Evolutionary conservation across 1,284 basidiomycete genomes (phyloP).

Genomic region (Fomitopsis palustris): DNA sequence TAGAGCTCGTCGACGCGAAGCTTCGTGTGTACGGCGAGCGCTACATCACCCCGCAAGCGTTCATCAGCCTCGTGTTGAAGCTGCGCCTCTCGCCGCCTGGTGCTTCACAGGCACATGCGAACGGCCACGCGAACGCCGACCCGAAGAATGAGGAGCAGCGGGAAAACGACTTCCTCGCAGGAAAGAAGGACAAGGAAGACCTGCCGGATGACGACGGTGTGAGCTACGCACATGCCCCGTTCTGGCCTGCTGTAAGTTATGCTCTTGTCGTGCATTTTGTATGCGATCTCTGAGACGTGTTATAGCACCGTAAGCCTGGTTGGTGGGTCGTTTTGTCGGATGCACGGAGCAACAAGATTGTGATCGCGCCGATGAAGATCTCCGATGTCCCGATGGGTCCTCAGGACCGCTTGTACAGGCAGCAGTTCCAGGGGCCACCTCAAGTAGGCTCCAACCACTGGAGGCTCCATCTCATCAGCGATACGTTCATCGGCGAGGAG

Average conservation of each 20-base stretch:
- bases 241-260: constrained; percentile 78
- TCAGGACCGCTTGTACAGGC: constrained; percentile 79
- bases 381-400: constrained; percentile 75
- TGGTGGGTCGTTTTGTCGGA: constrained; percentile 94
- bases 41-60: constrained; percentile 83
- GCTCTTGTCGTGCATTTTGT: neutral
- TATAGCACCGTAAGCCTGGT: constrained; percentile 76
- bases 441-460: constrained; percentile 86
- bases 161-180: constrained; percentile 67
- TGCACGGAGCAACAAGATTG: constrained; percentile 84
- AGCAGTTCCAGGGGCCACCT: constrained; percentile 95
- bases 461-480: constrained; percentile 83
- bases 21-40: constrained; percentile 96
- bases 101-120: constrained; percentile 38
- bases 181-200: constrained; percentile 63
- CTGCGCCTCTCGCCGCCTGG: constrained; percentile 62
- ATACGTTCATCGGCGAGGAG: constrained; percentile 88
- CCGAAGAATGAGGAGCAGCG: constrained; percentile 47
- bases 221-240: constrained; percentile 85
- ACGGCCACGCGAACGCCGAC: constrained; percentile 38
- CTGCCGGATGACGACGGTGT: constrained; percentile 37
- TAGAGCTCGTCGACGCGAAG: constrained; percentile 81
- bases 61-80: constrained; percentile 88
- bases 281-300: neutral
- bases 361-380: constrained; percentile 88